Conservation (phyloP, 352 stramenopile genomes). For the Phytophthora capsici region DNA sequence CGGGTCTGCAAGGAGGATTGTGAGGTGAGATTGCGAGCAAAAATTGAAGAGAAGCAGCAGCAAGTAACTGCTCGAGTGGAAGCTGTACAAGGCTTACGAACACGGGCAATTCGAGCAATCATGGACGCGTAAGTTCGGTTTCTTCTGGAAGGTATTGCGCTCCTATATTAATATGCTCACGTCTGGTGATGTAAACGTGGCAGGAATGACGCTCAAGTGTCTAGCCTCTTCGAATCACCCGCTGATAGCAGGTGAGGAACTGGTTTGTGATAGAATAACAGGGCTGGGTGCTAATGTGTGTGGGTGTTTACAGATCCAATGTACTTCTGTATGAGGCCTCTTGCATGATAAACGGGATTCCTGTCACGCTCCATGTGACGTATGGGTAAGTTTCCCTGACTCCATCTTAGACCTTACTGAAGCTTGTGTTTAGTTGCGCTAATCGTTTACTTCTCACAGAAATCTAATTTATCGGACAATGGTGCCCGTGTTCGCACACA, state of each 20-base stretch:
- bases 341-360: constrained; percentile 75
- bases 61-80: constrained; percentile 73
- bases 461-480: constrained; percentile 76
- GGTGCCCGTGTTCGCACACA: constrained; percentile 77
- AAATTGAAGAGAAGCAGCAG: constrained; percentile 83
- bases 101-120: constrained; percentile 60
- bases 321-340: constrained; percentile 84
- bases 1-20: constrained; percentile 57
- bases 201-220: constrained; percentile 57
- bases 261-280: neutral
- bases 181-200: constrained; percentile 3
- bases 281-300: neutral
- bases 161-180: neutral
- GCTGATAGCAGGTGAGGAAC: constrained; percentile 30
- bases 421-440: neutral
- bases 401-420: neutral
- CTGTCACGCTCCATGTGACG: constrained; percentile 75
- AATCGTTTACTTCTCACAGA: constrained; percentile 24
- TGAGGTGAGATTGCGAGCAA: constrained; percentile 59
- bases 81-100: constrained; percentile 63
- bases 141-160: neutral
- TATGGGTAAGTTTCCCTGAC: constrained; percentile 55
- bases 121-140: constrained; percentile 61
- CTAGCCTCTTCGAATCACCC: constrained; percentile 45
- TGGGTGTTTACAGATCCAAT: constrained; percentile 47